Conservation (phyloP, 2,329 filamentous ascomycete species). For the Penicillium sp. region DNA sequence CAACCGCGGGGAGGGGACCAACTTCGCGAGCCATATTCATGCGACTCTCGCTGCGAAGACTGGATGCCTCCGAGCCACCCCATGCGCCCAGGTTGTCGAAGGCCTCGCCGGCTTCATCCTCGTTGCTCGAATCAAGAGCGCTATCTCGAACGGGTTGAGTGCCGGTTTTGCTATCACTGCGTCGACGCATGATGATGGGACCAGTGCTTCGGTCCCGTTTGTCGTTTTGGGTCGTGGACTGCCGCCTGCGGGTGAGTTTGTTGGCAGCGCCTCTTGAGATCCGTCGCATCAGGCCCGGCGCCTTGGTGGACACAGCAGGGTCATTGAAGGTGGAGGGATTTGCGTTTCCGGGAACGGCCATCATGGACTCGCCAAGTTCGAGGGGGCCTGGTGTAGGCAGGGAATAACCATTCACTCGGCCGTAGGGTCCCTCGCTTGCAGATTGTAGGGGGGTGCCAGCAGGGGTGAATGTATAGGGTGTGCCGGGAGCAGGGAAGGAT, state of each 20-base stretch:
- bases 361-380: constrained; percentile 71
- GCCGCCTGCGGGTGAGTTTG: constrained; percentile 67
- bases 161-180: constrained; percentile 85
- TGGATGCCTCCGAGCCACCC: constrained; percentile 43
- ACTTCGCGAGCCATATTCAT: constrained; percentile 36
- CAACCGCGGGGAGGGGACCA: constrained; percentile 24
- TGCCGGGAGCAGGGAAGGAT: constrained; percentile 25
- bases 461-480: constrained; percentile 38
- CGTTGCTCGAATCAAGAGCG: constrained; percentile 44
- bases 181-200: constrained; percentile 79
- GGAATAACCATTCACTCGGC: constrained; percentile 28
- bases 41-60: constrained; percentile 39
- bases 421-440: constrained; percentile 36
- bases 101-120: constrained; percentile 46
- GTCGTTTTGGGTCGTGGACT: constrained; percentile 72
- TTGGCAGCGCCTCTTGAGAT: constrained; percentile 78
- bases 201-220: constrained; percentile 86
- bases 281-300: constrained; percentile 73
- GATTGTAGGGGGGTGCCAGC: constrained; percentile 37
- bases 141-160: constrained; percentile 54
- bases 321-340: constrained; percentile 59
- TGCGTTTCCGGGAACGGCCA: constrained; percentile 48
- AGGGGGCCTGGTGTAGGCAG: constrained; percentile 55
- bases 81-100: constrained; percentile 46
- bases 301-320: constrained; percentile 54